phyloP scores from a whole-genome alignment of 2,329 filamentous ascomycete species.

The Beauveria bassiana region DNA sequence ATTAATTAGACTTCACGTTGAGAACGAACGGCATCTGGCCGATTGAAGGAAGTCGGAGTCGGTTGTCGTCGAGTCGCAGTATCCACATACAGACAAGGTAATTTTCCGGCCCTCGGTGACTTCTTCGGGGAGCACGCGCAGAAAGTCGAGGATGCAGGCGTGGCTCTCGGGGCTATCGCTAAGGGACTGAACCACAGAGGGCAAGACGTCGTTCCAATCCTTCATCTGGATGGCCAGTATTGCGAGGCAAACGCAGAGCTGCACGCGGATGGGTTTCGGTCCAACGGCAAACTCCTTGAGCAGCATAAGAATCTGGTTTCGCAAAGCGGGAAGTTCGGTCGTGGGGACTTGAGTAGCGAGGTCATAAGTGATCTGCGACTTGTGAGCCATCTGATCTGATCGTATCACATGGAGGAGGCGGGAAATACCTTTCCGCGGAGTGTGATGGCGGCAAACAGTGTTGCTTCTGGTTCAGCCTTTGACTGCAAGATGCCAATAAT shows the following conservation, averaged over 20 bases:
- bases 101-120: conserved; percentile 99
- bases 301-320: conserved; percentile 75
- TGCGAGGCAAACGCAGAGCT: conserved; percentile 90
- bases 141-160: conserved; percentile 87
- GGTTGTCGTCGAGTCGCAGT: conserved; percentile 29
- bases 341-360: conserved; percentile 74
- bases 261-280: conserved; percentile 77
- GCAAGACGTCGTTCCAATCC: conserved; percentile 87
- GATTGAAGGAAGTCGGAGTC: conserved; percentile 4
- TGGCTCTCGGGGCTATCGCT: conserved; percentile 70
- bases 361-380: conserved; percentile 83
- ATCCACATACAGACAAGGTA: conserved; percentile 93
- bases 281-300: conserved; percentile 75
- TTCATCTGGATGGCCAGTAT: conserved; percentile 95
- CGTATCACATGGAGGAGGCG: not conserved
- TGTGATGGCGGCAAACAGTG: conserved; percentile 92
- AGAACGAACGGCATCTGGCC: conserved; percentile 5
- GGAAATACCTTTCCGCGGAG: conserved; percentile 83
- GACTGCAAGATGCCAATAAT: conserved; percentile 83
- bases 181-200: conserved; percentile 70
- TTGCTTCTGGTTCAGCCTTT: conserved; percentile 71
- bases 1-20: conserved; percentile 29
- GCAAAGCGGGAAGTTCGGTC: conserved; percentile 65
- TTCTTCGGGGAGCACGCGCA: conserved; percentile 95
- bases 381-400: not conserved